phyloP scores from a whole-genome alignment of 2,329 filamentous ascomycete species.

The Camillea tinctor region DNA sequence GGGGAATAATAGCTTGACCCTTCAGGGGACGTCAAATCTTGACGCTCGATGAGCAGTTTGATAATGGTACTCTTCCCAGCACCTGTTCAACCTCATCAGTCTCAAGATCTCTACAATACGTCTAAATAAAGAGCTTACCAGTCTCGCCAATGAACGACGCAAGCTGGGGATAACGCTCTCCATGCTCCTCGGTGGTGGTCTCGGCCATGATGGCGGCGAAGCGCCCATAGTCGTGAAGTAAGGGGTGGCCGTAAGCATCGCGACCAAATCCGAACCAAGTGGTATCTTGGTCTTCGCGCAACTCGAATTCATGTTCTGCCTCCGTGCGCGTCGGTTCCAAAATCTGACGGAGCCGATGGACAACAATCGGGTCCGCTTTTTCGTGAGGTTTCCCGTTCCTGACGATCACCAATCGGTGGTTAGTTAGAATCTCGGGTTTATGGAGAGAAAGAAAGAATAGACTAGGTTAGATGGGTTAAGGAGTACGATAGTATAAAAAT shows the following conservation, averaged over 20 bases:
- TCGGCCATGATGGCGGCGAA: conserved; percentile 43
- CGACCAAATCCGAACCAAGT: conserved; percentile 35
- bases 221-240: conserved; percentile 37
- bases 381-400: conserved; percentile 35
- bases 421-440: conserved; percentile 10
- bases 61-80: conserved; percentile 52
- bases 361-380: conserved; percentile 31
- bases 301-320: conserved; percentile 31
- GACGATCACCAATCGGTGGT: conserved; percentile 13
- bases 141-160: conserved; percentile 46
- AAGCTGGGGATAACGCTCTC: conserved; percentile 36
- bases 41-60: conserved; percentile 45
- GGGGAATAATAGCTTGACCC: conserved; percentile 39
- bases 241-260: conserved; percentile 28
- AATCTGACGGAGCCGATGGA: conserved; percentile 32
- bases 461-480: neutral
- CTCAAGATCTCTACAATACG: neutral
- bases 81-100: conserved; percentile 20
- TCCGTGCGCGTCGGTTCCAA: conserved; percentile 32
- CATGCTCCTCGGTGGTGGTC: conserved; percentile 24
- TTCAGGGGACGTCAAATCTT: conserved; percentile 25
- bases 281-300: conserved; percentile 33
- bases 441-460: neutral
- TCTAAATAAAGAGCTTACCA: conserved; percentile 22
- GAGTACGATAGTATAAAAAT: neutral